Evolutionary conservation across 768 basidiomycete species (phyloP), one percentile per base, ranked within the genome.

Genomic region (Mycena maculata): DNA sequence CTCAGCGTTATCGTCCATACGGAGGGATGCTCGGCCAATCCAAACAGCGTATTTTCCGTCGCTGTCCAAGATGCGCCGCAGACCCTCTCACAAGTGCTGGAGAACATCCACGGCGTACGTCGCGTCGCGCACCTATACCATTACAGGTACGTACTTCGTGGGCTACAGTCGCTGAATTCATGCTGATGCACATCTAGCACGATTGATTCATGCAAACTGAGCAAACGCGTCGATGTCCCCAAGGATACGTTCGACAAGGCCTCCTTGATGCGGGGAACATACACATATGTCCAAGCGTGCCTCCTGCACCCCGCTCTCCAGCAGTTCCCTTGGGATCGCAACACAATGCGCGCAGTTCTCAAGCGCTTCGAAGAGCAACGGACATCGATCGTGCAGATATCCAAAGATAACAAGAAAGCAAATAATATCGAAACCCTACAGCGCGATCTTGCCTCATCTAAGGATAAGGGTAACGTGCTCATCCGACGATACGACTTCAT

Each of bases 1-100:
- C 60, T 66, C 28, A 69, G 65, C 42, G 72, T 73, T n/a, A 53
- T 73, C 33, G 66, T 73, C 15, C 69, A 73, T 11, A 31, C 72
- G 5, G 67, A 67, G 15, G 72, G 72, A 23, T 73, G 67, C 30
- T 63, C 69, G 15, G 54, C 56, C 33, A 64, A 71, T 53, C 49
- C 61, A 20, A 36, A 20, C 23, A 60, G 42, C 20, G 53, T 70
- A 1, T 71, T 67, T 25, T 49, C 63, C 39, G 41, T 73, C 3
- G 54, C 59, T 30, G 56, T 68, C 13, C 48, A 57, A 23, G 67
- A 71, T 47, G 72, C 69, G n/a, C 67, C 67, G 1, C 33, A 63
- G 22, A 63, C 61, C 7, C 60, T 73, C 22, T 42, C 69, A 20
- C 63, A 62, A 36, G 36, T 70, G 7, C 13, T 73, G 12, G 67